A percentile compares a stretch with the other conserved stretches of the same genome.
phyloP scores from a whole-genome alignment of 345 rosid species.

The Microthlaspi erraticum region DNA sequence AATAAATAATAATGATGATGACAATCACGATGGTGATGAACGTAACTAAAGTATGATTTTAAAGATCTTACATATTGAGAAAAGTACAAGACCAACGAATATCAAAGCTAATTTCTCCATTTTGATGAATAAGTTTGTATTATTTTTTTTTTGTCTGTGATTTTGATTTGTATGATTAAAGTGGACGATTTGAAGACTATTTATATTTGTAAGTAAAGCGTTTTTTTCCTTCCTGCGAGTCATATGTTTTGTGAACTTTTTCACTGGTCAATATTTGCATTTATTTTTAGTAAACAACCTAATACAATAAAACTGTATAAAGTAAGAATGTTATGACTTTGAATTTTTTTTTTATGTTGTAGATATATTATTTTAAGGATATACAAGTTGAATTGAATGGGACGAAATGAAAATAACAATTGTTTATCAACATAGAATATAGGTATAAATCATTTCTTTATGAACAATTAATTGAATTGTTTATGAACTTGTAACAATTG shows the following conservation, averaged over 20 bases:
- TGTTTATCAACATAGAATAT: too few relatives aligned
- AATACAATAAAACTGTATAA: too few relatives aligned
- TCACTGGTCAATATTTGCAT: neutral
- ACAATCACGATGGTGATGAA: neutral
- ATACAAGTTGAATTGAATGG: too few relatives aligned
- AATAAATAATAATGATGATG: neutral
- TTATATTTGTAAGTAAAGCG: neutral
- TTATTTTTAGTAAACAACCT: neutral
- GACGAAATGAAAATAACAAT: too few relatives aligned
- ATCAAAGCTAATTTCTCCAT: slow-evolving; percentile 16
- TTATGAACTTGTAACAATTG: too few relatives aligned
- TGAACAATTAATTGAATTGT: too few relatives aligned
- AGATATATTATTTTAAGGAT: too few relatives aligned
- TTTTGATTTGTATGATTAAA: neutral
- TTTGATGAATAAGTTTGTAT: neutral
- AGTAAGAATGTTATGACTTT: too few relatives aligned
- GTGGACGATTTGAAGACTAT: neutral
- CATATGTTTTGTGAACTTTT: neutral
- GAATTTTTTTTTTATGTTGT: too few relatives aligned
- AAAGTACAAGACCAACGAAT: neutral
- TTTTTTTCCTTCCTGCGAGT: neutral
- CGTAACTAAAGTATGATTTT: neutral
- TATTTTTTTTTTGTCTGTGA: neutral
- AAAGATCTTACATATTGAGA: slow-evolving; percentile 1
- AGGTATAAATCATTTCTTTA: too few relatives aligned